Evolutionary conservation across 202 grass and related monocot genomes (phyloP).

Genomic region (Bolboschoenoplectus hybrid): DNA sequence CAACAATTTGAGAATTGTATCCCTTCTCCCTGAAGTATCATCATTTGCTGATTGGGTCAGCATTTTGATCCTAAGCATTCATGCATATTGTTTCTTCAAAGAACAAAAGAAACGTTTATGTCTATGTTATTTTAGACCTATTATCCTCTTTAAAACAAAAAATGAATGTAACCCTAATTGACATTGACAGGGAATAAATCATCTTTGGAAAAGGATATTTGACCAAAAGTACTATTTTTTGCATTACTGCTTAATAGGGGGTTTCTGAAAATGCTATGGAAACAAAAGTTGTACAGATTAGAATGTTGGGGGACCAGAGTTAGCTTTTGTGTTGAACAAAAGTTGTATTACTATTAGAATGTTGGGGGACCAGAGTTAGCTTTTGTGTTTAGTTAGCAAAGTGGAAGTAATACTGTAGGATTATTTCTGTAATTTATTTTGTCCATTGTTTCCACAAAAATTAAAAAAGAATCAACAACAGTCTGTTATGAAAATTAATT

Average conservation of each 20-base stretch:
- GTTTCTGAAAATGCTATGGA: not conserved
- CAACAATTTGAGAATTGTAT: not conserved
- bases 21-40: not conserved
- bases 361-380: not conserved
- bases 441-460: slow-evolving; percentile 10
- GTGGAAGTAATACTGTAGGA: not conserved
- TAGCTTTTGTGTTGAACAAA: not conserved
- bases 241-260: not conserved
- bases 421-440: not conserved
- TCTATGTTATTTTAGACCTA: not conserved
- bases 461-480: not conserved
- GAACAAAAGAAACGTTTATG: not conserved
- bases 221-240: not conserved
- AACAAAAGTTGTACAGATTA: not conserved
- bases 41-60: not conserved
- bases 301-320: not conserved
- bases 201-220: slow-evolving; percentile 6
- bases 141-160: not conserved
- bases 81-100: not conserved
- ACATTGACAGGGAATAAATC: not conserved
- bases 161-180: not conserved
- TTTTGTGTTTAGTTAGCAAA: slow-evolving; percentile 16
- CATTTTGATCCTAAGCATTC: not conserved
- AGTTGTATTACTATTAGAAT: no score
- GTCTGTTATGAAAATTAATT: not conserved